Conservation (phyloP, 805 yeast genomes). For the Candida verbasci region DNA sequence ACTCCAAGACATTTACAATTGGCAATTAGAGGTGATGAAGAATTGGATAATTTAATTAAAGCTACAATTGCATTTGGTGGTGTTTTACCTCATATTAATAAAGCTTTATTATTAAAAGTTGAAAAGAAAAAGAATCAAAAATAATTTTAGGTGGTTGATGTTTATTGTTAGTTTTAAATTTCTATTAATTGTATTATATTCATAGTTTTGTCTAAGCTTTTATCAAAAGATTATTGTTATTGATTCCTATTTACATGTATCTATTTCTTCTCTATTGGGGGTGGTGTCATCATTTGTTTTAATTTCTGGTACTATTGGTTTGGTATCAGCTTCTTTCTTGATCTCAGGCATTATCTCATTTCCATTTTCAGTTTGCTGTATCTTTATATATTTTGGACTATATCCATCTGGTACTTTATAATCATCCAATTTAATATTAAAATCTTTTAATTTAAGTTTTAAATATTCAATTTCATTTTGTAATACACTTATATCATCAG, state of each 20-base stretch:
- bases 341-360: no score
- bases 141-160: not conserved
- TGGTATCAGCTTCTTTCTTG: no score
- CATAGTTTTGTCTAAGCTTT: not conserved
- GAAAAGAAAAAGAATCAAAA: slow-evolving; percentile 47
- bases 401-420: slow-evolving; percentile 38
- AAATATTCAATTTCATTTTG: slow-evolving; percentile 67
- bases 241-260: not conserved
- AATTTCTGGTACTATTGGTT: no score
- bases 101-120: slow-evolving; percentile 72
- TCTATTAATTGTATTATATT: slow-evolving; percentile 3
- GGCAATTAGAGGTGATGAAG: slow-evolving; percentile 98
- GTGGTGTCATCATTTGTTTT: no score
- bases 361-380: slow-evolving; percentile 6
- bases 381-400: slow-evolving; percentile 14
- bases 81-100: slow-evolving; percentile 91
- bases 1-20: slow-evolving; percentile 96
- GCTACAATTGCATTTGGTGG: slow-evolving; percentile 98
- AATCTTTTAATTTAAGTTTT: slow-evolving; percentile 43
- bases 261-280: not conserved
- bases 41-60: slow-evolving; percentile 86
- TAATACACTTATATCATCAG: slow-evolving; percentile 66
- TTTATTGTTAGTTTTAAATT: not conserved
- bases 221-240: not conserved
- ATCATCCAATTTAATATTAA: slow-evolving; percentile 42